phyloP scores from a whole-genome alignment of 768 basidiomycete genomes.

The Mycena leptocephala region DNA sequence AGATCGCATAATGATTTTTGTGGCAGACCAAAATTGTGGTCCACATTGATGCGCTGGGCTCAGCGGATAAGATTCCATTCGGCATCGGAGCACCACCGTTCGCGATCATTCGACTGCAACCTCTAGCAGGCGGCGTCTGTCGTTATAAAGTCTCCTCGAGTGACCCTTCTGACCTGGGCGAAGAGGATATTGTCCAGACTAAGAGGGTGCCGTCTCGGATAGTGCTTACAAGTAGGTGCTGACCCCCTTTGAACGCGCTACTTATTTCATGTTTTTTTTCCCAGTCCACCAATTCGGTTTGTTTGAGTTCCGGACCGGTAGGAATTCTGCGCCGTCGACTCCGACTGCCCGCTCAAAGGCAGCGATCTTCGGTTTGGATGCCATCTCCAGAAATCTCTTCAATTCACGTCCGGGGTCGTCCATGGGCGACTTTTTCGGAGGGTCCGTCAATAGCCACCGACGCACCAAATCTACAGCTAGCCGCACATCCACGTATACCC shows the following conservation, averaged over 20 bases:
- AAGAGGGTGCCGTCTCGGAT: slow-evolving; percentile 82
- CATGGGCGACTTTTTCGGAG: slow-evolving; percentile 84
- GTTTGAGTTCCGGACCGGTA: slow-evolving; percentile 88
- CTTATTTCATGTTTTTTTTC: slow-evolving; percentile 13
- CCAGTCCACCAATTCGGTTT: slow-evolving; percentile 92
- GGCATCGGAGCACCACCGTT: slow-evolving; percentile 80
- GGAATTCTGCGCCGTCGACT: slow-evolving; percentile 85
- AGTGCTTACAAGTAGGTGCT: slow-evolving; percentile 82
- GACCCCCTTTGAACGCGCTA: background rate
- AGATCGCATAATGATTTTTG: slow-evolving; percentile 7
- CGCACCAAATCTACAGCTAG: slow-evolving; percentile 80
- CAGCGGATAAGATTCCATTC: slow-evolving; percentile 85
- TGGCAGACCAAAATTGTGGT: slow-evolving; percentile 90
- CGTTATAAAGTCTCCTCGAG: slow-evolving; percentile 85
- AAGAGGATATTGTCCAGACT: slow-evolving; percentile 90
- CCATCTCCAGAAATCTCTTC: slow-evolving; percentile 92
- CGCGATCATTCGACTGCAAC: slow-evolving; percentile 87
- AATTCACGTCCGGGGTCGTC: slow-evolving; percentile 76
- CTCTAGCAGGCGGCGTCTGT: slow-evolving; percentile 87
- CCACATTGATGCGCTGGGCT: slow-evolving; percentile 85
- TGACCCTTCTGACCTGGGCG: slow-evolving; percentile 80
- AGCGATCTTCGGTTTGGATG: slow-evolving; percentile 92
- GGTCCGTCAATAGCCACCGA: slow-evolving; percentile 77
- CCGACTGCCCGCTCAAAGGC: slow-evolving; percentile 87
- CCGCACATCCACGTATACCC: slow-evolving; percentile 82